These are phyloP conservation scores for Xylaria sp. DNA, from an alignment of 2,329 filamentous ascomycete species.

Conservation along the genomic window DNA sequence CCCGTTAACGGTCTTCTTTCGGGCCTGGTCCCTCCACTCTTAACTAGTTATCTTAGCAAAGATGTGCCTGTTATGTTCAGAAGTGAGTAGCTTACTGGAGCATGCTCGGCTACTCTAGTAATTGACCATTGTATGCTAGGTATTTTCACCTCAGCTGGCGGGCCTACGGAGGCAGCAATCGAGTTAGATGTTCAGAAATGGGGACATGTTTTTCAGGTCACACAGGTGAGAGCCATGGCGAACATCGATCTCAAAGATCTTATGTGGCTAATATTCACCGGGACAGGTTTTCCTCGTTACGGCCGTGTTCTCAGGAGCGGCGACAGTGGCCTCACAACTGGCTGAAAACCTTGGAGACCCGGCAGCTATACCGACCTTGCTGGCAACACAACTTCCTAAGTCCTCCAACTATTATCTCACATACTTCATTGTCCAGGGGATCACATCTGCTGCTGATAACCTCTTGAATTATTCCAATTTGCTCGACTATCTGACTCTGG, in stretches of 20 bases:
- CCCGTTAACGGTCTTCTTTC: constrained; percentile 81
- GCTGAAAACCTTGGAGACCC: constrained; percentile 45
- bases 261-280: constrained; percentile 10
- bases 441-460: constrained; percentile 74
- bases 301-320: constrained; percentile 74
- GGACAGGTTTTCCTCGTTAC: constrained; percentile 85
- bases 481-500: constrained; percentile 70
- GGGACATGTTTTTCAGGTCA: constrained; percentile 83
- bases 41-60: constrained; percentile 84
- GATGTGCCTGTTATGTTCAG: constrained; percentile 82
- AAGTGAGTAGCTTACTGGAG: constrained; percentile 58
- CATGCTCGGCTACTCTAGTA: background rate
- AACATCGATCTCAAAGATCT: background rate
- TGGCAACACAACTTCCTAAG: constrained; percentile 72
- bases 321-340: constrained; percentile 46
- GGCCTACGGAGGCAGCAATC: constrained; percentile 75
- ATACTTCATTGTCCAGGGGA: constrained; percentile 80
- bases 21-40: constrained; percentile 81
- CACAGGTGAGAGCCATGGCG: constrained; percentile 51
- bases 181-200: constrained; percentile 83
- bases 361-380: constrained; percentile 56
- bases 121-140: constrained; percentile 53
- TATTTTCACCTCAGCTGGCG: constrained; percentile 76
- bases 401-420: constrained; percentile 83
- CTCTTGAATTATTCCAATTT: constrained; percentile 71